A percentile compares a stretch with the other conserved stretches of the same genome.
These are phyloP conservation scores for Podospora pseudocomata DNA, from an alignment of 495 filamentous ascomycete species.

Conservation along the genomic window DNA sequence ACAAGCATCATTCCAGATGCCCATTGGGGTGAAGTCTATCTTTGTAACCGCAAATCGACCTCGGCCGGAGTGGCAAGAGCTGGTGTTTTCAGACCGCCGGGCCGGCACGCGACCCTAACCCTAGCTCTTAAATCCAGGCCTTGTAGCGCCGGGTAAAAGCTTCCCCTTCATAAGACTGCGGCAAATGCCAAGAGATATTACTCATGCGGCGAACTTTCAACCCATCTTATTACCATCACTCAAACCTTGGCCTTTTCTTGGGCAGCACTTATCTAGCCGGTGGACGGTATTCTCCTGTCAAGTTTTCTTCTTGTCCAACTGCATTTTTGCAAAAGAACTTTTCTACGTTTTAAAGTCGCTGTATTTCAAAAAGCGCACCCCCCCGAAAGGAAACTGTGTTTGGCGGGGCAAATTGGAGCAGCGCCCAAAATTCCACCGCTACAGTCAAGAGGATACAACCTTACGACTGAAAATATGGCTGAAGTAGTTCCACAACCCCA, in stretches of 20 bases:
- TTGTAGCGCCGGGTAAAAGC: background rate
- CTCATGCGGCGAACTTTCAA: background rate
- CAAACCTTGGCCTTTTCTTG: background rate
- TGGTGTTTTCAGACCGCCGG: background rate
- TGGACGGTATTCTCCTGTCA: background rate
- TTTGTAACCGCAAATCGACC: background rate
- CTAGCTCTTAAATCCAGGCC: background rate
- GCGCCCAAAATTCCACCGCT: background rate
- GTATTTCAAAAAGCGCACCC: slow-evolving; percentile 54
- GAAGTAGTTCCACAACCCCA: slow-evolving; percentile 16
- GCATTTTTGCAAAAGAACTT: background rate
- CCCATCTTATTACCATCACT: background rate
- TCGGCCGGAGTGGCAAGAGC: background rate
- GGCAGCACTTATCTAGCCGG: background rate
- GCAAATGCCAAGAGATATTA: background rate
- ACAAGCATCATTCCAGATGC: background rate
- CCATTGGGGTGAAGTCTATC: background rate
- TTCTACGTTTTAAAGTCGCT: slow-evolving; percentile 41
- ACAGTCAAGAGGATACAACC: background rate
- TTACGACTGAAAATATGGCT: slow-evolving; percentile 20
- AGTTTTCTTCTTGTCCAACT: background rate
- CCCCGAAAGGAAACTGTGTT: background rate
- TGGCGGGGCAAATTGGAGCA: background rate
- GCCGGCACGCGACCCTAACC: background rate
- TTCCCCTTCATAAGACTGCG: background rate